Evolutionary conservation across 2,329 filamentous ascomycete species (phyloP).

Genomic region (Penicillium sp.): DNA sequence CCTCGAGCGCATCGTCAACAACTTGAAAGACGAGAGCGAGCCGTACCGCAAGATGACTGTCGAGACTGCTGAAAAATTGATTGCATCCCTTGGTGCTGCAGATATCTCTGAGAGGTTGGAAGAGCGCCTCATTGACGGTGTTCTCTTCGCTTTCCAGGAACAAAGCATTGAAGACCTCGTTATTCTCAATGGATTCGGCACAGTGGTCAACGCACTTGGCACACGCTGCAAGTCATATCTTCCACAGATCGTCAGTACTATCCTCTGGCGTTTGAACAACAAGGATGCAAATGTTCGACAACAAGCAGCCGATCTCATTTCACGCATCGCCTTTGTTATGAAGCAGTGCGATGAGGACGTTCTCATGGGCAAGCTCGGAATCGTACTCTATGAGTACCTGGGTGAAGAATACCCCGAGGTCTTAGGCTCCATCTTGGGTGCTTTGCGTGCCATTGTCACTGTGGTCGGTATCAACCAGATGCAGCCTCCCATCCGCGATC

Average conservation of each 20-base stretch:
- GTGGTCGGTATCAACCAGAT: slow-evolving; percentile 97
- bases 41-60: slow-evolving; percentile 99
- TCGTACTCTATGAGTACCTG: slow-evolving; percentile 95
- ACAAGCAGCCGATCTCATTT: slow-evolving; percentile 93
- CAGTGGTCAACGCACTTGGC: slow-evolving; percentile 91
- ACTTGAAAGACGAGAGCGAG: slow-evolving; percentile 97
- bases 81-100: slow-evolving; percentile 86
- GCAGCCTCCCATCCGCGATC: slow-evolving; percentile 95
- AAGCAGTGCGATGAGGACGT: slow-evolving; percentile 96
- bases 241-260: slow-evolving; percentile 93
- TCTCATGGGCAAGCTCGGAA: slow-evolving; percentile 88
- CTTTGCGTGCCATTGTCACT: slow-evolving; percentile 91
- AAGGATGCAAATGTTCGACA: slow-evolving; percentile 95
- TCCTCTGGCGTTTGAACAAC: slow-evolving; percentile 95
- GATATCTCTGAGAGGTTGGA: slow-evolving; percentile 91
- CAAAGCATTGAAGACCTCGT: slow-evolving; percentile 95
- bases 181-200: slow-evolving; percentile 96
- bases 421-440: slow-evolving; percentile 90
- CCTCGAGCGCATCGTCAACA: slow-evolving; percentile 84
- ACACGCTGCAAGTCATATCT: slow-evolving; percentile 94
- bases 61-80: slow-evolving; percentile 94
- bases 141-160: slow-evolving; percentile 94
- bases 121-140: slow-evolving; percentile 90
- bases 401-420: slow-evolving; percentile 99
- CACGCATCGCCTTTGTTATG: slow-evolving; percentile 97